Evolutionary conservation across 768 basidiomycete species (phyloP).

Genomic region (Pholiota molesta): DNA sequence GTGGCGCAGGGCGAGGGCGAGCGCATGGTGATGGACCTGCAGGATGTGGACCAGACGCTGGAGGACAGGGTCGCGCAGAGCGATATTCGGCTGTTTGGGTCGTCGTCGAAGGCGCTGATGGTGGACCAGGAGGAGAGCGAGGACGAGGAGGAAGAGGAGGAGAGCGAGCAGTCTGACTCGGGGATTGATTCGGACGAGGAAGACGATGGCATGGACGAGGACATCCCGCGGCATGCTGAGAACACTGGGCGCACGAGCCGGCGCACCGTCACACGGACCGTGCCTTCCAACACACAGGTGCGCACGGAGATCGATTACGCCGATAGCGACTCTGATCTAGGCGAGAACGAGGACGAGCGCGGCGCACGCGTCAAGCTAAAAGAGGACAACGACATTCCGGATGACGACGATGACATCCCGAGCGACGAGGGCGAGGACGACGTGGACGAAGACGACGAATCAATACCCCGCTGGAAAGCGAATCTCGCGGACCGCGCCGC

Average conservation of each 20-base stretch:
- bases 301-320: slow-evolving; percentile 62
- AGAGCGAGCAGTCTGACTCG: slow-evolving; percentile 27
- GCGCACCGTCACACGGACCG: slow-evolving; percentile 46
- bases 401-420: slow-evolving; percentile 46
- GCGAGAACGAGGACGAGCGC: slow-evolving; percentile 43
- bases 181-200: slow-evolving; percentile 33
- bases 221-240: slow-evolving; percentile 26
- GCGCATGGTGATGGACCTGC: slow-evolving; percentile 96
- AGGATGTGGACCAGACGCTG: slow-evolving; percentile 82
- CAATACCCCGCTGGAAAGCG: slow-evolving; percentile 72
- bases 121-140: slow-evolving; percentile 34
- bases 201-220: slow-evolving; percentile 22
- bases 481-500: slow-evolving; percentile 53
- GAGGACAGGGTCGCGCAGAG: slow-evolving; percentile 82
- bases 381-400: slow-evolving; percentile 44
- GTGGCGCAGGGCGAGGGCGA: slow-evolving; percentile 92
- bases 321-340: slow-evolving; percentile 78
- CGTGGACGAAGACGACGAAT: slow-evolving; percentile 47
- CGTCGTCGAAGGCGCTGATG: slow-evolving; percentile 73
- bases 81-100: slow-evolving; percentile 81
- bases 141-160: slow-evolving; percentile 29
- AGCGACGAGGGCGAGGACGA: slow-evolving; percentile 46
- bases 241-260: slow-evolving; percentile 55
- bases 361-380: slow-evolving; percentile 52
- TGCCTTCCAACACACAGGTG: slow-evolving; percentile 40